phyloP scores from a whole-genome alignment of 1,284 basidiomycete genomes.

The Cystobasidium pallidum region DNA sequence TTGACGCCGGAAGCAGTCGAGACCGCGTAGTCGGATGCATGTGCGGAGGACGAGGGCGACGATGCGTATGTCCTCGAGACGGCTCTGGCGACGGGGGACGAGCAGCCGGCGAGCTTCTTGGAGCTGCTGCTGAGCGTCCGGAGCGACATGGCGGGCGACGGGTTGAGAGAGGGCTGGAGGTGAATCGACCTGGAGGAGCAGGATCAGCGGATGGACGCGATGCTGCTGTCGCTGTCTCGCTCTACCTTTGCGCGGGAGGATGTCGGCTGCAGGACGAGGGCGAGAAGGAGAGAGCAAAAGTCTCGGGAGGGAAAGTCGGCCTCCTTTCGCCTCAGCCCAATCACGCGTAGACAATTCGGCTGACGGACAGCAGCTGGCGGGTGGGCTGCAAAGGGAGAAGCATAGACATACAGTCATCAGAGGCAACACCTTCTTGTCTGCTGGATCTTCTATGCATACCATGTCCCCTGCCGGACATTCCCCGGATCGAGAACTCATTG shows the following conservation, averaged over 20 bases:
- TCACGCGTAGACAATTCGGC: neutral
- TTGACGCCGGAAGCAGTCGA: conserved; percentile 77
- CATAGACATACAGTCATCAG: too few species aligned
- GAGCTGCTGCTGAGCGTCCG: conserved; percentile 33
- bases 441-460: too few species aligned
- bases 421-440: too few species aligned
- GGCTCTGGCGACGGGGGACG: neutral
- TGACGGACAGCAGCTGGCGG: too few species aligned
- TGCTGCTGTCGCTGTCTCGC: too few species aligned
- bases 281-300: neutral
- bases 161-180: neutral
- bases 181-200: too few species aligned
- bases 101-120: conserved; percentile 18
- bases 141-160: conserved; percentile 4
- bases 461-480: too few species aligned
- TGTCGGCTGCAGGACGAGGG: neutral
- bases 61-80: conserved; percentile 18
- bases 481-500: too few species aligned
- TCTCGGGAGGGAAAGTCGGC: neutral
- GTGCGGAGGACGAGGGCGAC: neutral
- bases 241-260: neutral
- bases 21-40: conserved; percentile 63
- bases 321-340: conserved; percentile 4
- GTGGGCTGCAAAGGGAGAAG: too few species aligned
- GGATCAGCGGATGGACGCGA: too few species aligned